Evolutionary conservation across 352 stramenopile genomes (phyloP), one percentile per base, ranked within the genome.

Genomic region (Pythium plurisporium): DNA sequence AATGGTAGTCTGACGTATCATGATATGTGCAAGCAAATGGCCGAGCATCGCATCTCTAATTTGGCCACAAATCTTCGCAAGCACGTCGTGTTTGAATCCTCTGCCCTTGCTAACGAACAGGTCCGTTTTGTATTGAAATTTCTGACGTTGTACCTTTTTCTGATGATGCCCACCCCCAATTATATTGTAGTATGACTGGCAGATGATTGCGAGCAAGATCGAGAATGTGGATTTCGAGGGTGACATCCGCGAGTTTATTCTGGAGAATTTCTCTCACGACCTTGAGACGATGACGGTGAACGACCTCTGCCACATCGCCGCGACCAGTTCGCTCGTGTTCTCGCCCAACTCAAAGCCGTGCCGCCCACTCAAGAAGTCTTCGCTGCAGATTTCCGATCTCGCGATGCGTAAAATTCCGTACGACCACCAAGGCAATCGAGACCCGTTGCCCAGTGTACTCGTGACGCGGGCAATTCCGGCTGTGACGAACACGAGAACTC

Each of bases 21-120:
- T 44, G 36, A 5, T 29, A 2, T 46, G 19, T 29, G 50, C 3
- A n/a, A 94, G 81, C 76, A 91, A 74, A 79, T 92, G n/a, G 77
- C 84, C 0, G 84, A 91, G 60, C 65, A 86, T 40, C 71, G 79
- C 4, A 86, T 91, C 33, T 74, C 69, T 9, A 90, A 79, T n/a
- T 55, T 94, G 22, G 62, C 76, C 1, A 87, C 72, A 11, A 91
- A 86, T 43, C 61, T 94, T 10, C 82, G 82, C 25, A 94, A 94
- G 46, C 82, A 94, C 34, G 79, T 91, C 3, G 70, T 92, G 1
- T 94, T 92, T 62, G 80, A 89, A 54, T 86, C 80, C 3, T 90
- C 82, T 5, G 70, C 76, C n/a, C 72, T 94, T 7, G 82, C 82
- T 15, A 92, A 92, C 49, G 70, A 87, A 41, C 84, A 94, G 74